Percentiles rank a stretch among this genome's conserved stretches.
Evolutionary conservation across 768 basidiomycete genomes (phyloP).

Genomic region (Suillus ampliporus): DNA sequence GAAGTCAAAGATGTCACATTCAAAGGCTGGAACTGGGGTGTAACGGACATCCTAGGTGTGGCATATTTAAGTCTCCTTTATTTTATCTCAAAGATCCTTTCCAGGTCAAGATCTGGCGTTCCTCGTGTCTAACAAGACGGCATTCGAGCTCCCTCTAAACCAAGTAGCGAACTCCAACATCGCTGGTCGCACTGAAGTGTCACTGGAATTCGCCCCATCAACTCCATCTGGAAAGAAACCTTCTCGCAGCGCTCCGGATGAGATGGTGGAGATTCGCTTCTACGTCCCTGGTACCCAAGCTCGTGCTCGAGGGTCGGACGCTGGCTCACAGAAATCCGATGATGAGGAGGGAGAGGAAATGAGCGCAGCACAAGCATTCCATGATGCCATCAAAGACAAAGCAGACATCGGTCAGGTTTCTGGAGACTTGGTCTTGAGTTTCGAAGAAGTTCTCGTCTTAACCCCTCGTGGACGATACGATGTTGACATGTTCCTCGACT

Average conservation of each 20-base stretch:
- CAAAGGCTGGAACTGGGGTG: constrained; percentile 99
- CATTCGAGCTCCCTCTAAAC: constrained; percentile 88
- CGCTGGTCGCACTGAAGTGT: constrained; percentile 96
- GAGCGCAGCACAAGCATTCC: constrained; percentile 95
- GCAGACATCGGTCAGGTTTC: constrained; percentile 92
- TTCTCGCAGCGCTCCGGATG: constrained; percentile 61
- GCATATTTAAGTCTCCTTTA: constrained; percentile 1
- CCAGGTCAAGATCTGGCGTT: constrained; percentile 92
- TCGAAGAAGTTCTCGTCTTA: constrained; percentile 92
- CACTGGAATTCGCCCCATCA: constrained; percentile 84
- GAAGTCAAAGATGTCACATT: constrained; percentile 87
- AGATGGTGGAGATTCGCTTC: constrained; percentile 96
- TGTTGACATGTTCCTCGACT: constrained; percentile 97
- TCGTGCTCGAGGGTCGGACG: constrained; percentile 69
- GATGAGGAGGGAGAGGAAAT: constrained; percentile 80
- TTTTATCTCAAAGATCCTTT: constrained; percentile 11
- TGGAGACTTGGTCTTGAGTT: constrained; percentile 91
- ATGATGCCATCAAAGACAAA: constrained; percentile 94
- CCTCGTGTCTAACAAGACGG: constrained; percentile 82
- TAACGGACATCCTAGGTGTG: constrained; percentile 90
- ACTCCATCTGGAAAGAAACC: constrained; percentile 50
- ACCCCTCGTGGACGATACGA: constrained; percentile 98
- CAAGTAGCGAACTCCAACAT: constrained; percentile 97
- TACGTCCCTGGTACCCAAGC: constrained; percentile 86
- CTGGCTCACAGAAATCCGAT: constrained; percentile 75